These are phyloP conservation scores for Camelina neglecta DNA, from an alignment of 345 rosid genomes.

Conservation along the genomic window DNA sequence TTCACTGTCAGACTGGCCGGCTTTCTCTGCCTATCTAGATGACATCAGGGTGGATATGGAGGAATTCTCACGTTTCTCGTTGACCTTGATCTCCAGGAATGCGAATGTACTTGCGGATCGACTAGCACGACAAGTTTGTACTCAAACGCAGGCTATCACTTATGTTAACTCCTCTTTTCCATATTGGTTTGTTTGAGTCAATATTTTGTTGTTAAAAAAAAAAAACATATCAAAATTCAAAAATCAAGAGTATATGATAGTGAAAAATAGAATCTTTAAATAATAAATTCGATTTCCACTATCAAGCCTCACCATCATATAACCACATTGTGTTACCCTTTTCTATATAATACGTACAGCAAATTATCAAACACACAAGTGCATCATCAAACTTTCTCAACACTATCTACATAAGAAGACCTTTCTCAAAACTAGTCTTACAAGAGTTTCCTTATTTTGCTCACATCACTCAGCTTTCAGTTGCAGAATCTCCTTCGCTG, in stretches of 20 bases:
- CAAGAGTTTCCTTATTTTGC: conserved; percentile 2
- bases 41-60: too few relatives aligned
- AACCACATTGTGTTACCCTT: conserved; percentile 9
- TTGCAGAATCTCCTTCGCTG: conserved; percentile 87
- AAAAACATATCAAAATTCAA: not conserved
- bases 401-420: conserved; percentile 35
- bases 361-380: not conserved
- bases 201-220: too few relatives aligned
- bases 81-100: too few relatives aligned
- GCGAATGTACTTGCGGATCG: too few relatives aligned
- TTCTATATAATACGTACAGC: conserved; percentile 6
- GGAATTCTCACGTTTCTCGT: too few relatives aligned
- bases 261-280: not conserved
- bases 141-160: too few relatives aligned
- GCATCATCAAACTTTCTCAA: conserved; percentile 2
- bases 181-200: too few relatives aligned
- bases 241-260: not conserved
- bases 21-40: too few relatives aligned
- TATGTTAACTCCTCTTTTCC: too few relatives aligned
- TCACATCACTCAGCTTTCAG: conserved; percentile 79
- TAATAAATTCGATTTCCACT: not conserved
- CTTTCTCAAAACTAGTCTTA: conserved; percentile 7
- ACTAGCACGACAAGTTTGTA: too few relatives aligned
- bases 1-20: too few relatives aligned
- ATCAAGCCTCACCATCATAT: not conserved